Evolutionary conservation across 148 eudicot species (phyloP).

Genomic region (Hydrangea macrophylla): DNA sequence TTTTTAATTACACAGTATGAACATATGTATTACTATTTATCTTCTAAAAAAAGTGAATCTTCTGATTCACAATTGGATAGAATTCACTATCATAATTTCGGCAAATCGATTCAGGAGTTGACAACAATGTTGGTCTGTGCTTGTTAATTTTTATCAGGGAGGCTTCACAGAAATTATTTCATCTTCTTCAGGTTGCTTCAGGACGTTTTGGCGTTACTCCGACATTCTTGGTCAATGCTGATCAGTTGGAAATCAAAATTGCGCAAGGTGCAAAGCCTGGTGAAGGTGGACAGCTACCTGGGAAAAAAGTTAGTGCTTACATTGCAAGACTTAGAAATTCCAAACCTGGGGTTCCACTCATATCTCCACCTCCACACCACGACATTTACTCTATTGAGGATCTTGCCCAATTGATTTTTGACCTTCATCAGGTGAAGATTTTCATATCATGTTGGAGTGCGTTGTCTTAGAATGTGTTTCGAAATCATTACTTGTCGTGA

Average conservation of each 20-base stretch:
- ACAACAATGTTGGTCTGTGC: not conserved
- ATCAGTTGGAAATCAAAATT: constrained; percentile 92
- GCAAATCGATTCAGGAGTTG: no score
- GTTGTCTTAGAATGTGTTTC: no score
- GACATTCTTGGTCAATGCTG: constrained; percentile 96
- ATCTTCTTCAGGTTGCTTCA: constrained; percentile 82
- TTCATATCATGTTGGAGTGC: not conserved
- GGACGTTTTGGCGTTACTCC: constrained; percentile 99
- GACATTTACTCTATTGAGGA: constrained; percentile 99
- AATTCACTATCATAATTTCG: no score
- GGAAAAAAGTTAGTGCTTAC: constrained; percentile 98
- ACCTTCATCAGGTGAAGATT: constrained; percentile 90
- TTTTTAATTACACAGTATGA: no score
- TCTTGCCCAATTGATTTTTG: constrained; percentile 95
- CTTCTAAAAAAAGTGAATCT: no score
- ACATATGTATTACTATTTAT: no score
- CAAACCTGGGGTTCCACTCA: constrained; percentile 98
- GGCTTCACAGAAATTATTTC: constrained; percentile 5
- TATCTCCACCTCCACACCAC: constrained; percentile 99
- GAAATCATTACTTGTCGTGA: not conserved
- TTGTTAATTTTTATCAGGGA: not conserved
- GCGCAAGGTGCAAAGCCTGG: constrained; percentile 99
- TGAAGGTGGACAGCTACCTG: constrained; percentile 99
- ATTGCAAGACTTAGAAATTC: constrained; percentile 97
- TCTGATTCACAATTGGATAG: no score